Base-by-base conservation (phyloP, 768 basidiomycete genomes). In the Calocybe indica region DNA sequence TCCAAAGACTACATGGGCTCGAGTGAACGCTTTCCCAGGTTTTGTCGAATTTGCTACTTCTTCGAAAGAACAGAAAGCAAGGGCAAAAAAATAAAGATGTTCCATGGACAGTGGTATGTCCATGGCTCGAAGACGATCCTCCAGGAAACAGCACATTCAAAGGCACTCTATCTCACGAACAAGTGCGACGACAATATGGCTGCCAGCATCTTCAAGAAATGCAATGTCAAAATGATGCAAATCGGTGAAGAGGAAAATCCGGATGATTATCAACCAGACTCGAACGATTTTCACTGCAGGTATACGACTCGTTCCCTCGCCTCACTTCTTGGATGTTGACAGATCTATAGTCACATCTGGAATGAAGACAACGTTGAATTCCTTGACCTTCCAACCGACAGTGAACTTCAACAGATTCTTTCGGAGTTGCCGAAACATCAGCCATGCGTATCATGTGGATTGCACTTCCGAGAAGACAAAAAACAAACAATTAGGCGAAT, bases 71-170 rank as follows among this genome's bases (percentile, higher is more conserved):
- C 67, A 5, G 46, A 58, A 6, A 36, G 47, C 11, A 50, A 53
- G 29, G 50, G 47, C 39, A 48, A 49, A 47, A 56, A 54, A 7
- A 54, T 54, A 45, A 82, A 80, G 56, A 73, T 69, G 64, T 81
- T 85, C 46, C 87, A 89, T 60, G 84, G 75, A 1, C 82, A 84
- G 47, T 89, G 87, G 87, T 72, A 79, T 48, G 64, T 69, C 6
- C 87, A 86, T 64, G 80, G 80, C 7, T 78, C 74, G 9, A 79
- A 82, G 53, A 87, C 83, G 0, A 53, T 84, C 7, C 65, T 88
- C 1, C 81, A 86, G 53, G 80, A 89, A 54, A 72, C 75, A 0
- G 73, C 84, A 0, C 85, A 89, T 47, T 71, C 85, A 0, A 74
- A 77, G 49, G 71, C 75, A 0, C 66, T 88, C 0, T 84, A 74